Evolutionary conservation across 495 filamentous ascomycete genomes (phyloP), one percentile per base, ranked within the genome.

Genomic region (Cudoniella acicularis): DNA sequence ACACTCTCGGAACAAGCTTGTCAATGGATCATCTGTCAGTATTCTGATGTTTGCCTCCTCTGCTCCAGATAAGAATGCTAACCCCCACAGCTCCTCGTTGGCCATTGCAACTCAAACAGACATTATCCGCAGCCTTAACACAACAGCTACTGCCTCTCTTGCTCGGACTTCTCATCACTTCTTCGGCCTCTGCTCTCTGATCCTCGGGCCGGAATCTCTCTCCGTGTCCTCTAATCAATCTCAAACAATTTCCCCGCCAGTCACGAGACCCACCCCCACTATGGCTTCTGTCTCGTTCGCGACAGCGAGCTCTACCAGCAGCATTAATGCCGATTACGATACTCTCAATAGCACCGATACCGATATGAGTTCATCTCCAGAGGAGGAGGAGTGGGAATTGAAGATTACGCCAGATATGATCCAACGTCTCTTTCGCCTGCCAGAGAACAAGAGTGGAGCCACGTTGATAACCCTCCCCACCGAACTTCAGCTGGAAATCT

Each of bases 401-500:
- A 27, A 60, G 25, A 30, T 66, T 18, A 66, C 64, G 11, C 49
- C 57, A 25, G 64, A 63, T 8, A 54, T 66, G 26, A 43, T 53
- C 11, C 30, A 46, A 10, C 61, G 61, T 1, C 55, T 64, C 3
- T 64, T 58, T 25, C 24, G 45, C n/a, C 52, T 64, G 11, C 57
- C 55, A 0, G 22, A 41, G 8, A 47, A 27, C 49, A 48, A 56
- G 9, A 27, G 47, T 24, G 55, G 47, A 18, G 23, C 58, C 36
- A 52, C 54, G n/a, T 58, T 67, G 9, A n/a, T 52, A 8, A 54
- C 58, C 40, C 75, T 87, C 17, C 83, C 84, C 11, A 64, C 77
- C 0, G 84, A 87, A 64, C 67, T 87, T 11, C 83, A 85, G 52
- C 73, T 75, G 47, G 70, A 76, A 48, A 75, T 87, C 59, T 73